Conservation (phyloP, 805 yeast species). For the Saturnispora sanitii region DNA sequence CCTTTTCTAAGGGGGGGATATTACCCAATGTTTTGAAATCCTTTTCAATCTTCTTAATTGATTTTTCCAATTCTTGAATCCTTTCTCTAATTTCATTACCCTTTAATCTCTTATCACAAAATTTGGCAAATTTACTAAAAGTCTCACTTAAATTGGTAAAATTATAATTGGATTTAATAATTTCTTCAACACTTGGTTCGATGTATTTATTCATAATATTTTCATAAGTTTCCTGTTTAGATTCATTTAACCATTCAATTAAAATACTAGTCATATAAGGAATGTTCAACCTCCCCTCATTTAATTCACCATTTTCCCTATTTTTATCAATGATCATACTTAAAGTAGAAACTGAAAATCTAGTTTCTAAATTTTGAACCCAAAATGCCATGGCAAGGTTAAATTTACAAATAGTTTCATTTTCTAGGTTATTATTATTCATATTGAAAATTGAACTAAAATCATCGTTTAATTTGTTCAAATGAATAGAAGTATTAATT, state of each 20-base stretch:
- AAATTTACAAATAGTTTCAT: constrained; percentile 26
- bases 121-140: constrained; percentile 54
- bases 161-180: constrained; percentile 17
- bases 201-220: constrained; percentile 50
- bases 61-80: constrained; percentile 29
- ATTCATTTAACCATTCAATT: constrained; percentile 62
- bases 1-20: constrained; percentile 18
- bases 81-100: constrained; percentile 35
- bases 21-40: constrained; percentile 45
- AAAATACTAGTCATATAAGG: constrained; percentile 27
- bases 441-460: constrained; percentile 20
- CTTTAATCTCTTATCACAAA: constrained; percentile 58
- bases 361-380: constrained; percentile 44
- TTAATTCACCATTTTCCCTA: background rate
- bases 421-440: constrained; percentile 5
- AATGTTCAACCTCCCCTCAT: background rate
- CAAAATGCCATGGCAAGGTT: constrained; percentile 57
- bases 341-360: constrained; percentile 48
- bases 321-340: constrained; percentile 23
- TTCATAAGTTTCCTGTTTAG: constrained; percentile 58
- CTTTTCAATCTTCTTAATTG: constrained; percentile 26
- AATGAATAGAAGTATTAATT: constrained; percentile 37
- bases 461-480: too few relatives aligned
- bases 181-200: constrained; percentile 30
- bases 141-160: constrained; percentile 29